Evolutionary conservation across 2,329 filamentous ascomycete species (phyloP).

Genomic region (Ophiostoma tasmaniense): DNA sequence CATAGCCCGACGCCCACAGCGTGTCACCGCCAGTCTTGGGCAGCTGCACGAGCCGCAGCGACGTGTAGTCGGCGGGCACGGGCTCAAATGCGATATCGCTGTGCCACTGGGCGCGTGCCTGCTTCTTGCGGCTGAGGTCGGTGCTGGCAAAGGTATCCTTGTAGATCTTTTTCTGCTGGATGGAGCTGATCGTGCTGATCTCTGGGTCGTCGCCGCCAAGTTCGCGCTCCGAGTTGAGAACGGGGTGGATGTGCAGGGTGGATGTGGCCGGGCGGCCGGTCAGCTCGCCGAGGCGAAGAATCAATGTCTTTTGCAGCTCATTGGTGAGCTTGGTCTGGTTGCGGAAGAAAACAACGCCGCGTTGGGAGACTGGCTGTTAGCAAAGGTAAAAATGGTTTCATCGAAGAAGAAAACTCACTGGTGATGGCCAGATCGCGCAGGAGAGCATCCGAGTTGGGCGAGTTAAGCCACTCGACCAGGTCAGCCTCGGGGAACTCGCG

Average conservation of each 20-base stretch:
- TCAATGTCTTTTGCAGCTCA: slow-evolving; percentile 51
- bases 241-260: slow-evolving; percentile 51
- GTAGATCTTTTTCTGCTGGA: slow-evolving; percentile 37
- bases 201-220: slow-evolving; percentile 44
- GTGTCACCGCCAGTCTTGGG: slow-evolving; percentile 29
- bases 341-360: slow-evolving; percentile 58
- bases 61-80: slow-evolving; percentile 45
- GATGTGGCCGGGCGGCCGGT: slow-evolving; percentile 50
- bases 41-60: slow-evolving; percentile 35
- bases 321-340: slow-evolving; percentile 49
- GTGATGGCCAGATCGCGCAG: slow-evolving; percentile 60
- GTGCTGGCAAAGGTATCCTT: slow-evolving; percentile 17
- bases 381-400: background rate
- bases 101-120: slow-evolving; percentile 37
- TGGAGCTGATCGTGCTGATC: slow-evolving; percentile 52
- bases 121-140: slow-evolving; percentile 21
- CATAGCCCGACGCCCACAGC: slow-evolving; percentile 36
- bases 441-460: slow-evolving; percentile 53
- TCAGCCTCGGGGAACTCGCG: slow-evolving; percentile 52
- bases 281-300: slow-evolving; percentile 50
- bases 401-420: slow-evolving; percentile 34
- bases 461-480: slow-evolving; percentile 51
- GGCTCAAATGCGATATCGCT: slow-evolving; percentile 41
- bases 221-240: slow-evolving; percentile 46
- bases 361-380: slow-evolving; percentile 42